Evolutionary conservation across 2,329 filamentous ascomycete species (phyloP), one percentile per base, ranked within the genome.

Genomic region (Ophiostoma sp.): DNA sequence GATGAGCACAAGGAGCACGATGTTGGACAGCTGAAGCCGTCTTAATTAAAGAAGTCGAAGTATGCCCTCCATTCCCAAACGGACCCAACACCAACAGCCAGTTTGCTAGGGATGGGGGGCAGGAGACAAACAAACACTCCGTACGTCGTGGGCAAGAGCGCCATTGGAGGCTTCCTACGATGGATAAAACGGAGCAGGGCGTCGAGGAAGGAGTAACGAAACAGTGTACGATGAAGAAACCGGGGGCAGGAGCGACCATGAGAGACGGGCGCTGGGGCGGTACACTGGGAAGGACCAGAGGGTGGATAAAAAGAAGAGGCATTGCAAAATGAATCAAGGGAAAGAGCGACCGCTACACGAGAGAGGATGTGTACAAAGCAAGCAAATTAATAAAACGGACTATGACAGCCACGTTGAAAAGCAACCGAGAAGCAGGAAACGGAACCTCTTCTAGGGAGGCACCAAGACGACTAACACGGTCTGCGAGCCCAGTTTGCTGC

Each of bases 21-120:
- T 50, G 64, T 63, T 63, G 39, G 25, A 63, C 22, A 48, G 33
- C 45, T 52, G 45, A 39, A 59, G 33, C n/a, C n/a, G 61, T 66
- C 61, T 19, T 28, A 45, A 45, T 45, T 66, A 17, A 28, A n/a
- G 33, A 64, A 64, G 36, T 45, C n/a, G 61, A 45, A 57, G 33
- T 63, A 50, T 61, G 71, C 31, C 19, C 33, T 52, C 33, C 61
- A 63, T 39, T 39, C 22, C 39, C 70, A 72, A 63, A 73, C 64
- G 71, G 64, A 63, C 19, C 31, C 7, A 52, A 7, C 61, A 66
- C 31, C 7, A 52, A 12, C 61, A 66, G 61, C 39, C 57, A 39
- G 7, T 22, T 45, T 45, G 61, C 61, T 28, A 66, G 61, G 61
- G 36, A 45, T 28, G 36, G 36, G 50, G 39, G 8, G 22, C 36